Base-by-base conservation (phyloP, 2,329 filamentous ascomycete species). In the Colletotrichum siamense region DNA sequence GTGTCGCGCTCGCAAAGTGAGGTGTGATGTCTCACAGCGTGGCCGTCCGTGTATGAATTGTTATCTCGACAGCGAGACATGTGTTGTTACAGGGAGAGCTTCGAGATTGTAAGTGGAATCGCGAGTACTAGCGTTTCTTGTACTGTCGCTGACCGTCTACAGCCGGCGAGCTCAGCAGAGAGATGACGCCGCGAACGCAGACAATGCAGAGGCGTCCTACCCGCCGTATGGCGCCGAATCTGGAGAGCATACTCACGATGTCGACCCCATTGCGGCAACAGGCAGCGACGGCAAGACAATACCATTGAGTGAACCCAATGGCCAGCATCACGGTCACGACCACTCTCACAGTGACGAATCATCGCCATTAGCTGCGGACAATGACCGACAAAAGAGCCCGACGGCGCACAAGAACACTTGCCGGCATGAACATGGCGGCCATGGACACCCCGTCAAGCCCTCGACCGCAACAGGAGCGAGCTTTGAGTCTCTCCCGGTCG, bases 1-100 rank as follows among this genome's bases (percentile, higher is more conserved):
- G n/a, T 90, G 88, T 79, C 84, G 88, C 18, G 85, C 88, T n/a
- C 83, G 88, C 30, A 89, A 90, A 79, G 88, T 90, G 32, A 83
- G 88, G 32, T 90, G 88, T 73, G 88, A 89, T 79, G 88, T 89
- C 18, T 88, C 85, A 55, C 88, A 88, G 77, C 83, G 86, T 73
- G 88, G 87, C 5, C 82, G 85, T 36, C 89, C 88, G 9, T 90
- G 87, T 81, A 89, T 89, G 83, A 89, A 89, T 72, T 90, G 88
- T 79, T 88, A 88, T 62, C 86, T 89, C 71, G 88, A 90, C 78
- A 87, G 86, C 74, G 87, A 89, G 78, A 84, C 83, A 0, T 86
- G 86, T 77, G 80, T 88, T 68, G 82, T 86, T 73, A 86, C 84
- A 10, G 84, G 83, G 57, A 82, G 85, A 76, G 86, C 84, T 24